A percentile compares a stretch with the other conserved stretches of the same genome.
Evolutionary conservation across 1,284 basidiomycete species (phyloP).

Genomic region (Volvariella volvacea): DNA sequence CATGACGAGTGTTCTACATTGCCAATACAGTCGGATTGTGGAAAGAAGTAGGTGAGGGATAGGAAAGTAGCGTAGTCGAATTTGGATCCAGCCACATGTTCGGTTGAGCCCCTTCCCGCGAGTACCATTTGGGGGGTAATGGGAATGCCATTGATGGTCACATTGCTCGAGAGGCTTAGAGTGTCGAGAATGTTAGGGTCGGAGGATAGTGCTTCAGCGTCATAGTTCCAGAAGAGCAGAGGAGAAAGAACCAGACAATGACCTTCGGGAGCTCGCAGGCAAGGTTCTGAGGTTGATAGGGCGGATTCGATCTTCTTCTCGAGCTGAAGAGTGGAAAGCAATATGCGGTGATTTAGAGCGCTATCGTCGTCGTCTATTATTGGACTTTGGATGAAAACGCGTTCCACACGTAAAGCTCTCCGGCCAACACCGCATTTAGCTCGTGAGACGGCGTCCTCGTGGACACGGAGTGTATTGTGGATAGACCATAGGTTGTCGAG

Average conservation of each 20-base stretch:
- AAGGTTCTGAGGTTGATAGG: conserved; percentile 36
- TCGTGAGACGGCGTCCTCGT: conserved; percentile 64
- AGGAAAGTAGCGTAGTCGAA: conserved; percentile 65
- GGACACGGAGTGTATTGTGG: conserved; percentile 50
- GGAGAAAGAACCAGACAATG: conserved; percentile 69
- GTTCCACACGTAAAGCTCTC: conserved; percentile 67
- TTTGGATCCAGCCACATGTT: conserved; percentile 34
- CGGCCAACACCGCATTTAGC: conserved; percentile 67
- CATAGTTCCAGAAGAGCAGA: conserved; percentile 65
- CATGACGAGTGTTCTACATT: conserved; percentile 57
- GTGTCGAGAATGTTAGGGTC: conserved; percentile 56
- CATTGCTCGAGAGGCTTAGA: conserved; percentile 42
- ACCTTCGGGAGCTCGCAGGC: conserved; percentile 41
- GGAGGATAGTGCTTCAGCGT: conserved; percentile 41
- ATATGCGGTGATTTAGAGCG: conserved; percentile 53
- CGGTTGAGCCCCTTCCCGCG: conserved; percentile 55
- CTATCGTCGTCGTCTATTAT: conserved; percentile 39
- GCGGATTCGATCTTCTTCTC: conserved; percentile 49
- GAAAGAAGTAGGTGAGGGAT: conserved; percentile 74
- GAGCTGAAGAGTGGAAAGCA: conserved; percentile 57
- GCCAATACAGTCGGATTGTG: conserved; percentile 60
- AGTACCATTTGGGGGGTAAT: conserved; percentile 70
- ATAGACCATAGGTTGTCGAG: conserved; percentile 65
- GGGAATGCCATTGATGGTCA: conserved; percentile 52
- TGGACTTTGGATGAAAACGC: conserved; percentile 61